These are phyloP conservation scores for Sugiyamaella floridensis DNA, from an alignment of 805 yeast species.

Conservation along the genomic window DNA sequence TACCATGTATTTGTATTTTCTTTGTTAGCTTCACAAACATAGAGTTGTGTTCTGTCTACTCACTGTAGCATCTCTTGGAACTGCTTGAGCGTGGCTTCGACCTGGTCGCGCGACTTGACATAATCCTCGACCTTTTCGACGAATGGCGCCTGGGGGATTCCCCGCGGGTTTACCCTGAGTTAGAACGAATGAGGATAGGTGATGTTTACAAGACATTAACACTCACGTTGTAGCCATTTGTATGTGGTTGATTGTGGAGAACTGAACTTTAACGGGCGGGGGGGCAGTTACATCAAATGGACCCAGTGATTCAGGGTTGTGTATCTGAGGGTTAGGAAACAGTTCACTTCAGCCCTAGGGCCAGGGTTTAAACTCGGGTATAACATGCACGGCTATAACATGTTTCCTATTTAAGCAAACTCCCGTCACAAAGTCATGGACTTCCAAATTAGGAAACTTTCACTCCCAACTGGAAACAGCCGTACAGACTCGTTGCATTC, in stretches of 20 bases:
- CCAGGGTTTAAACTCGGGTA: neutral
- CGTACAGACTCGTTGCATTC: neutral
- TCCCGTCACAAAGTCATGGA: neutral
- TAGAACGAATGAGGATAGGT: neutral
- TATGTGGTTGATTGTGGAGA: too few relatives aligned
- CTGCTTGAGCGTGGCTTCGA: slow-evolving; percentile 58
- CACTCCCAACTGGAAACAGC: neutral
- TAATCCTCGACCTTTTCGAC: slow-evolving; percentile 74
- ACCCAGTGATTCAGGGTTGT: neutral
- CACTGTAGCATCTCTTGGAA: slow-evolving; percentile 77
- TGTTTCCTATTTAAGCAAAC: neutral
- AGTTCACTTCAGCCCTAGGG: neutral
- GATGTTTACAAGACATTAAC: neutral
- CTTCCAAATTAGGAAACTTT: slow-evolving; percentile 1
- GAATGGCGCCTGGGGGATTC: slow-evolving; percentile 95
- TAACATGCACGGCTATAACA: neutral
- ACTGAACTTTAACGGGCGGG: too few relatives aligned
- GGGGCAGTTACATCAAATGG: too few relatives aligned
- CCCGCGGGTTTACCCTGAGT: slow-evolving; percentile 61
- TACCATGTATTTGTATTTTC: slow-evolving; percentile 84
- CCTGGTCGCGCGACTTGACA: slow-evolving; percentile 62
- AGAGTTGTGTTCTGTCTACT: neutral
- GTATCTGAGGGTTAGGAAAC: neutral
- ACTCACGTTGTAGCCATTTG: neutral
- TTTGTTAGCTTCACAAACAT: slow-evolving; percentile 2